Evolutionary conservation across 1,284 basidiomycete genomes (phyloP).

Genomic region (Austroboletus olivaceoglutinosus): DNA sequence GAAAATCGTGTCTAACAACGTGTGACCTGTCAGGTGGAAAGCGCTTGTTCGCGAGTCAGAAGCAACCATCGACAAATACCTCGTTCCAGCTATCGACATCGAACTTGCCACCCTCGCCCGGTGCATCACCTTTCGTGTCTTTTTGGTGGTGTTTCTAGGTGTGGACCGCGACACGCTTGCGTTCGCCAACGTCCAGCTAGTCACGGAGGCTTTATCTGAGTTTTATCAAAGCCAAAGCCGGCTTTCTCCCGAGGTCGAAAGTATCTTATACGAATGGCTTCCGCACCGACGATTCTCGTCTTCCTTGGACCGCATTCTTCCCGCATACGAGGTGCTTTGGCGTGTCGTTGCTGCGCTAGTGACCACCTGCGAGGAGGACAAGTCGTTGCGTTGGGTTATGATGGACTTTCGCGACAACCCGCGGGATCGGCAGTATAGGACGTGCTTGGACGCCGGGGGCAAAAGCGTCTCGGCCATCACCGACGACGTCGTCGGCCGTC

Average conservation of each 20-base stretch:
- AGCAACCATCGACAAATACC: constrained; percentile 20
- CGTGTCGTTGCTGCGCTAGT: constrained; percentile 50
- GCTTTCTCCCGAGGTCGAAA: constrained; percentile 22
- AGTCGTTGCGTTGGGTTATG: constrained; percentile 35
- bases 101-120: constrained; percentile 43
- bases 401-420: constrained; percentile 41
- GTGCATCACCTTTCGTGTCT: constrained; percentile 41
- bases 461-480: constrained; percentile 43
- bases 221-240: constrained; percentile 26
- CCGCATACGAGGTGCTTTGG: constrained; percentile 62
- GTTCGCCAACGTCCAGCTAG: constrained; percentile 33
- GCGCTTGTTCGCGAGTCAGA: constrained; percentile 31
- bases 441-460: constrained; percentile 4
- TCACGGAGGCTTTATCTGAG: constrained; percentile 39
- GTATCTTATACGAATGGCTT: constrained; percentile 39
- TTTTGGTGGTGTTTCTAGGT: constrained; percentile 41
- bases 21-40: constrained; percentile 22
- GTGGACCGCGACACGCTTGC: constrained; percentile 33
- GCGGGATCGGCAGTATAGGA: constrained; percentile 34
- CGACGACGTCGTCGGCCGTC: constrained; percentile 44
- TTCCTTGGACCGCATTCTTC: constrained; percentile 52
- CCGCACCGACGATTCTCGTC: constrained; percentile 34
- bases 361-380: constrained; percentile 26
- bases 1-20: constrained; percentile 20
- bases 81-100: constrained; percentile 12